Conservation (phyloP, 305 asterid species). For the Caryopteris hybrid region DNA sequence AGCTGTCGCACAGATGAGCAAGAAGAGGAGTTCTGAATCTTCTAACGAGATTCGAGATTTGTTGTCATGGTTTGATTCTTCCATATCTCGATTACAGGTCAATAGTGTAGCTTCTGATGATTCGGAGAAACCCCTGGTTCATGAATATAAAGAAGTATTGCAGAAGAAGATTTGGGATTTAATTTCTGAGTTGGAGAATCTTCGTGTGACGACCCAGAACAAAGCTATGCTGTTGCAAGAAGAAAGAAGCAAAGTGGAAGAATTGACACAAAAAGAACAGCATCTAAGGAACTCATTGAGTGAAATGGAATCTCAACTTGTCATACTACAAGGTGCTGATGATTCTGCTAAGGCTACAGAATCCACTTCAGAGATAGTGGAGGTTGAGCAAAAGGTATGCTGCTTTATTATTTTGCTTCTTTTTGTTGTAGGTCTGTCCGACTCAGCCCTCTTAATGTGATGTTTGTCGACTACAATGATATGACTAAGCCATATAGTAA, state of each 20-base stretch:
- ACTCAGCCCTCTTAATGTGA: slow-evolving; percentile 1
- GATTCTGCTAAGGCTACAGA: slow-evolving; percentile 51
- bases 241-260: slow-evolving; percentile 75
- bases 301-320: slow-evolving; percentile 71
- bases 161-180: slow-evolving; percentile 61
- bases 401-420: slow-evolving; percentile 19
- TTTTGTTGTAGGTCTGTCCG: slow-evolving; percentile 14
- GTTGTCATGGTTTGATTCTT: slow-evolving; percentile 64
- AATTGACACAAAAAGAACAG: slow-evolving; percentile 55
- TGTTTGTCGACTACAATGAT: slow-evolving; percentile 7
- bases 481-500: neutral
- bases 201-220: slow-evolving; percentile 54
- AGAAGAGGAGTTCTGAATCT: slow-evolving; percentile 55
- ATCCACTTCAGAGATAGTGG: slow-evolving; percentile 73
- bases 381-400: slow-evolving; percentile 82
- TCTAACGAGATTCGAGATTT: slow-evolving; percentile 71
- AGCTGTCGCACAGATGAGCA: slow-evolving; percentile 61
- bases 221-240: slow-evolving; percentile 56
- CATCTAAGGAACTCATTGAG: slow-evolving; percentile 60
- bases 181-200: slow-evolving; percentile 80
- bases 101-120: slow-evolving; percentile 42
- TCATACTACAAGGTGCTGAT: slow-evolving; percentile 52
- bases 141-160: slow-evolving; percentile 49
- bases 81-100: slow-evolving; percentile 46
- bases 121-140: slow-evolving; percentile 31